Evolutionary conservation across 805 yeast species (phyloP), one percentile per base, ranked within the genome.

Genomic region (Saccharomyces paradoxus): DNA sequence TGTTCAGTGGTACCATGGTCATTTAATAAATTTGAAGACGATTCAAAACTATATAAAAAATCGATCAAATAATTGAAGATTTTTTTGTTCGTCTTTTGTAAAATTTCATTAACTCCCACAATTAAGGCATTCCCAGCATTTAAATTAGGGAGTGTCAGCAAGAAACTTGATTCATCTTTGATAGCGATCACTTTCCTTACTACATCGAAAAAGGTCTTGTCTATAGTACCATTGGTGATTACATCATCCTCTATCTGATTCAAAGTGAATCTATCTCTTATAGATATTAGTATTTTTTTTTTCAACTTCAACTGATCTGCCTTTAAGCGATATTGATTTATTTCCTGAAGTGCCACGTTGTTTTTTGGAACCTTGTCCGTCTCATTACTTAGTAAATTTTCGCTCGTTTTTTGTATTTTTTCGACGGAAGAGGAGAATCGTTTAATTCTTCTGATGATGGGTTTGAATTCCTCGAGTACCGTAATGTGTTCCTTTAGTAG

Each of bases 111-210:
- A 71, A 82, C 78, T 60, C 81, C 78, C 10, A 75, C 71, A 80
- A 89, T 81, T 46, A 90, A 80, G 32, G 81, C 79, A 27, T 78
- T 65, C 0, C 96, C 95, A 14, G 87, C 71, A 49, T 75, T 74
- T 17, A 84, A 84, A 61, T 86, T 83, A 32, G 86, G 84, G 63
- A 84, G 77, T 4, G 89, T 81, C 26, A 94, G 75, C 30, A 94
- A 72, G 21, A 84, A 78, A 49, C 87, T 82, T 51, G 96, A 84
- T 55, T 84, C 81, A 32, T 79, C 76, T 64, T 84, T 83, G 29
- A 91, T 85, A 41, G 66, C 63, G 60, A 86, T 82, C 7, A 88
- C 85, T 62, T 83, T 84, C 13, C 73, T 69, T 32, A 91, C 72
- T 1, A 81, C 78, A 3, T 63, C 65, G 60, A 89, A 87, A 64